Base-by-base conservation (phyloP, 1,139 yeast species). In the Wickerhamiella infanticola region DNA sequence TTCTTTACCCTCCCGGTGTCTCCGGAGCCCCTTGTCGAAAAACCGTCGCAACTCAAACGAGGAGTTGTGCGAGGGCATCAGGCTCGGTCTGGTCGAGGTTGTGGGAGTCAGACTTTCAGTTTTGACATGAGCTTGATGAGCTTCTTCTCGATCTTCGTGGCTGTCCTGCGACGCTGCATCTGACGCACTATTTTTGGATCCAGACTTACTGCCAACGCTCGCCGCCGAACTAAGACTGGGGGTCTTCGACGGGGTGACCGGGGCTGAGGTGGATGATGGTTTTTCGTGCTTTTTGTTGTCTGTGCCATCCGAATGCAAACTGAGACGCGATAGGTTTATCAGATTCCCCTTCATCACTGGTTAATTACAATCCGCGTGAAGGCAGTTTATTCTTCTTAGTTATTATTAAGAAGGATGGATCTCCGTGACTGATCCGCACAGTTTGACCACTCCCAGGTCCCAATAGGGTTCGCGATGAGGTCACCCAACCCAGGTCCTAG, bases 11-110 rank as follows among this genome's bases (percentile, higher is more conserved):
- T 44, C 43, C 26, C 39, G 24, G 43, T 39, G 40, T n/a, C 35
- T 31, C 9, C 47, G 41, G 24, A 41, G 40, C 23, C 43, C 44
- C 23, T 40, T 26, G 24, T 61, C 62, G 56, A 65, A 65, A 48
- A 65, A 65, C 29, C 69, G 61, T 48, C 66, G 64, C 43, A 65
- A 56, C 48, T 65, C 69, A 46, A 59, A 48, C 61, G 63, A 63
- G 8, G 67, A 63, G 6, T 65, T 63, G 46, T 58, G 61, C 8
- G 33, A 27, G 37, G 13, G 26, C 5, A 24, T 26, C 42, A 40
- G 18, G 24, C n/a, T 27, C 7, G 37, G 27, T 4, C 33, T 7
- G 33, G 33, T 2, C 2, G 9, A 7, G 9, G 33, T 7, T 7
- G 11, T 29, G 9, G 33, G 33, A 11, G 9, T 29, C 11, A 29